Evolutionary conservation across 768 basidiomycete species (phyloP), one percentile per base, ranked within the genome.

Genomic region (Xanthoconium stramineum): DNA sequence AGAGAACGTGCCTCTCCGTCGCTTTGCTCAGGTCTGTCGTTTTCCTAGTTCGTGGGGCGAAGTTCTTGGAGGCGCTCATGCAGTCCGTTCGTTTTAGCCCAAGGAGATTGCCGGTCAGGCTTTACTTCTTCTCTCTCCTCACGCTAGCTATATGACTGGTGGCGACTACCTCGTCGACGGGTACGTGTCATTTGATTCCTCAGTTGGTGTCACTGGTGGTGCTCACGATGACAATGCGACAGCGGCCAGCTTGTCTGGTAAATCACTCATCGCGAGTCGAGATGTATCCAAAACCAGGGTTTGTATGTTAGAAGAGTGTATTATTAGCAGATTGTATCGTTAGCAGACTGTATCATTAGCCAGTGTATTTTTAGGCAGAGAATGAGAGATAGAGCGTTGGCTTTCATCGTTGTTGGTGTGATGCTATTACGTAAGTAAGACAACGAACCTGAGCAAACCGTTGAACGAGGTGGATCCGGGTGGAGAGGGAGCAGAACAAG

Each of bases 81-180:
- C 24, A 19, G 17, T 24, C 24, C 12, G 19, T 14, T 24, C 9
- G 8, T 24, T 42, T 11, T 42, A 83, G 81, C 81, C 83, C 5
- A 63, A 78, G 8, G 85, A 86, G 60, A 83, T 86, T 62, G 71
- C 78, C 0, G 80, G 77, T 3, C 84, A 83, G 61, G 76, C 79
- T 0, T 57, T 86, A 37, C 69, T 84, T 2, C 72, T 86, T 3
- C 76, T 86, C 14, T 82, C 81, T 6, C 70, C 77, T 0, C 67
- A 79, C 39, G 78, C 78, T 0, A 75, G 75, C 44, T 85, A 84
- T 61, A 82, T 82, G 81, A 83, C 82, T 5, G 83, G 82, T 9
- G 75, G 75, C 0, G 83, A 84, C 57, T 79, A 82, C 54, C 75
- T 81, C 51, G 67, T 84, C 10, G 82, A 84, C 52, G 82, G 82